Evolutionary conservation across 352 stramenopile genomes (phyloP), one percentile per base, ranked within the genome.

Genomic region (Phytophthora chlamydospora): DNA sequence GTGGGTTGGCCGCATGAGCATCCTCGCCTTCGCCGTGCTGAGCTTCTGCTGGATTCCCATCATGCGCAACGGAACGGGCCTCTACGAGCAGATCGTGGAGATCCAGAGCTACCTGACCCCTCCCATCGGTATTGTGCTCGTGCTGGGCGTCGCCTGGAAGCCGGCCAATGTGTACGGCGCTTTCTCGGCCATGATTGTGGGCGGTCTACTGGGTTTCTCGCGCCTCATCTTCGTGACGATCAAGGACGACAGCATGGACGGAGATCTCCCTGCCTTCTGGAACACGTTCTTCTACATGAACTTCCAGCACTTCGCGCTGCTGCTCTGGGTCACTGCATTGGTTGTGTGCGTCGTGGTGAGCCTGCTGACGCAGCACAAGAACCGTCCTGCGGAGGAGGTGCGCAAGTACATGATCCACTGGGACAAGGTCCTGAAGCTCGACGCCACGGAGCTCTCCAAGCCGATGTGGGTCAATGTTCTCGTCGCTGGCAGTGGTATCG

Each of bases 241-340:
- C 41, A 79, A 81, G 44, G 68, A 77, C 32, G 66, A 83, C 47
- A 66, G 45, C 39, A 68, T 76, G 50, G 67, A 80, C 27, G 75
- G 72, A 40, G 53, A 76, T 12, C 63, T 83, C n/a, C 70, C 76
- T 5, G 50, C 16, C 11, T 52, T 83, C 14, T 54, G 68, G 36
- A 75, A 90, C 53, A 69, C 66, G 0, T 90, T 87, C 46, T 87
- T 87, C 54, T 84, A 85, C 66, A 84, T 90, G 69, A 83, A 88
- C 62, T 90, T 90, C 57, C 71, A 86, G 63, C 78, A 88, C 62
- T 89, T 86, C 58, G 76, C 80, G 2, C 66, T 83, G 62, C 40
- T 90, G 42, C 65, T 85, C 38, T 88, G 75, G 77, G 51, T 79
- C 50, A 78, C 68, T 12, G 61, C 75, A 2, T 50, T 76, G 44